phyloP scores from a whole-genome alignment of 1,284 basidiomycete genomes.

The Clitocybe nebularis region DNA sequence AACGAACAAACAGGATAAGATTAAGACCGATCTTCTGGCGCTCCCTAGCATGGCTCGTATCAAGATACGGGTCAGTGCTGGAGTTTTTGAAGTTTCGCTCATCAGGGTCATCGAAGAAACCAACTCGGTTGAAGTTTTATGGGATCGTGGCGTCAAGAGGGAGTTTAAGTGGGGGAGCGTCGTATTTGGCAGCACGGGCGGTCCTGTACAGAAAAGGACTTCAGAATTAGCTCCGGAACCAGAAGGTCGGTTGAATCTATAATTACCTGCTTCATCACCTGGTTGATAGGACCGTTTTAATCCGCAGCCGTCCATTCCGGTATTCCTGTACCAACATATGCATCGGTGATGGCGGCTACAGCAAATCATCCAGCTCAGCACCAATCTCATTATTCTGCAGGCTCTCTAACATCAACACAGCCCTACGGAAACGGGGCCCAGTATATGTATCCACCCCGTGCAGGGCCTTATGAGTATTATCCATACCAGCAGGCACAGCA shows the following conservation, averaged over 20 bases:
- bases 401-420: constrained; percentile 14
- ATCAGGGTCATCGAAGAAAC: constrained; percentile 65
- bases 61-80: constrained; percentile 75
- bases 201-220: constrained; percentile 60
- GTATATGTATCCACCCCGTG: constrained; percentile 20
- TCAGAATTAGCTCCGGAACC: constrained; percentile 37
- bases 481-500: constrained; percentile 21
- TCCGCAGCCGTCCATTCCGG: constrained; percentile 13
- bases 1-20: constrained; percentile 63
- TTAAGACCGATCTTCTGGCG: constrained; percentile 60
- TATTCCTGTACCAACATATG: constrained; percentile 31
- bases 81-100: constrained; percentile 77
- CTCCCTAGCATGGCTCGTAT: constrained; percentile 69
- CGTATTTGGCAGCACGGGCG: constrained; percentile 60
- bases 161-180: constrained; percentile 81
- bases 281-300: constrained; percentile 11
- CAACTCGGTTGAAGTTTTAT: constrained; percentile 72
- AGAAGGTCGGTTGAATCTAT: constrained; percentile 26
- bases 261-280: constrained; percentile 4
- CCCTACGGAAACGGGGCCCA: constrained; percentile 18
- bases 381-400: constrained; percentile 10
- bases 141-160: constrained; percentile 64
- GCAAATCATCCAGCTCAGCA: constrained; percentile 13
- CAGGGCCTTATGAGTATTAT: constrained; percentile 28
- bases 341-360: constrained; percentile 26